phyloP scores from a whole-genome alignment of 768 basidiomycete genomes.

The Lactarius indigo region DNA sequence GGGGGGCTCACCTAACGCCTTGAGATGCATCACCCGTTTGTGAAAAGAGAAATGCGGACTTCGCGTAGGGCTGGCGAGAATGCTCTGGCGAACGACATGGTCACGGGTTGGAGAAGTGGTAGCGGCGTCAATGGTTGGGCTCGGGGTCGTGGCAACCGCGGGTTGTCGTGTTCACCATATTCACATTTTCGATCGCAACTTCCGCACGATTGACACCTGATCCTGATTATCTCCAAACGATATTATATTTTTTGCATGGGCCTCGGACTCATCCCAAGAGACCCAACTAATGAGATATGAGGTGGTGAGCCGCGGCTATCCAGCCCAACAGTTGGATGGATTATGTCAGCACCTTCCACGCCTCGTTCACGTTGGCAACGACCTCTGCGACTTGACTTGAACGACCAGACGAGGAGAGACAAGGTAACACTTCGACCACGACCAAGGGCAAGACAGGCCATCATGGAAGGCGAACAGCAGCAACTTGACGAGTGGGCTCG shows the following conservation, averaged over 20 bases:
- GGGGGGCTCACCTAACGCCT: slow-evolving; percentile 61
- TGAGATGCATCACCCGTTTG: slow-evolving; percentile 73
- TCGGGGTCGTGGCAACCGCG: slow-evolving; percentile 2
- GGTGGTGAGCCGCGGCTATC: background rate
- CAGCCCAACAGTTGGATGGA: background rate
- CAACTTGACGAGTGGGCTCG: slow-evolving; percentile 71
- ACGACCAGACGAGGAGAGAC: background rate
- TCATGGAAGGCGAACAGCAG: slow-evolving; percentile 35
- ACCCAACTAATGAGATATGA: background rate
- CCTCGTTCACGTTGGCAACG: slow-evolving; percentile 9
- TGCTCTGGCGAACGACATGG: slow-evolving; percentile 58
- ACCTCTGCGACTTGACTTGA: background rate
- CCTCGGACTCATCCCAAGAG: background rate
- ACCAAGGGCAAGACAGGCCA: slow-evolving; percentile 13
- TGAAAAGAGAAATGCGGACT: slow-evolving; percentile 72
- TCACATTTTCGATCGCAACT: slow-evolving; percentile 12
- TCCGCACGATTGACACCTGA: background rate
- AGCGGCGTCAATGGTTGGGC: background rate
- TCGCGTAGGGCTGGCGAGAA: slow-evolving; percentile 78
- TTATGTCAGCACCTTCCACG: slow-evolving; percentile 22
- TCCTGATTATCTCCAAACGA: background rate
- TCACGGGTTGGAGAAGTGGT: background rate
- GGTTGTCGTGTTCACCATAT: slow-evolving; percentile 5
- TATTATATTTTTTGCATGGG: background rate
- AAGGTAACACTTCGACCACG: slow-evolving; percentile 1